A percentile compares a stretch with the other conserved stretches of the same genome.
phyloP scores from a whole-genome alignment of 2,329 filamentous ascomycete species.

The Myotisia sp. region DNA sequence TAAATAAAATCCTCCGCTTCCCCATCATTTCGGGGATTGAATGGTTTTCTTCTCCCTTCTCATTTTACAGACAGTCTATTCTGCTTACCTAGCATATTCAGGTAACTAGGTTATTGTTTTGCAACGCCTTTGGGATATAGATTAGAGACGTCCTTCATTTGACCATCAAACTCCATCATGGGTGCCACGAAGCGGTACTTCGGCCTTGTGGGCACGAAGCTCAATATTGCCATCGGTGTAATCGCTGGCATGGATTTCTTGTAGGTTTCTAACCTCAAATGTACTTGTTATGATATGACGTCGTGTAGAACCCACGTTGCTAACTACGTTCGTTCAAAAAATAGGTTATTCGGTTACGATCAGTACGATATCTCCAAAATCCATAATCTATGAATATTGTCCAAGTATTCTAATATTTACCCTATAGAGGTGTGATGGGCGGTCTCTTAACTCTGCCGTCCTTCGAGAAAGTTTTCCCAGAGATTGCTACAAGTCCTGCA shows the following conservation, averaged over 20 bases:
- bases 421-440: constrained; percentile 50
- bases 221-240: constrained; percentile 56
- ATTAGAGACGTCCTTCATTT: too few species aligned
- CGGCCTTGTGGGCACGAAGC: constrained; percentile 49
- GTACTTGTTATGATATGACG: background rate
- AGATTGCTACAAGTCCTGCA: constrained; percentile 36
- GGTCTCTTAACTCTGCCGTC: constrained; percentile 55
- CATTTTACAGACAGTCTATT: too few species aligned
- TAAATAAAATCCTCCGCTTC: too few species aligned
- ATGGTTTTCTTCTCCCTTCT: too few species aligned
- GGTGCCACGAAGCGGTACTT: constrained; percentile 35
- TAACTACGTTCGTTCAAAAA: constrained; percentile 1
- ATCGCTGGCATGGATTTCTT: constrained; percentile 61
- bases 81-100: too few species aligned
- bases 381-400: background rate
- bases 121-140: too few species aligned
- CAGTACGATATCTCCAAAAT: constrained; percentile 29
- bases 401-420: constrained; percentile 8
- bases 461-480: constrained; percentile 43
- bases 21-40: too few species aligned
- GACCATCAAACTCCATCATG: too few species aligned
- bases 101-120: too few species aligned
- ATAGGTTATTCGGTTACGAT: constrained; percentile 47
- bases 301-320: background rate
- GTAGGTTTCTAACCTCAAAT: constrained; percentile 15